These are phyloP conservation scores for Blechomonas ayalai DNA, from an alignment of 208 protist genomes.

Conservation along the genomic window DNA sequence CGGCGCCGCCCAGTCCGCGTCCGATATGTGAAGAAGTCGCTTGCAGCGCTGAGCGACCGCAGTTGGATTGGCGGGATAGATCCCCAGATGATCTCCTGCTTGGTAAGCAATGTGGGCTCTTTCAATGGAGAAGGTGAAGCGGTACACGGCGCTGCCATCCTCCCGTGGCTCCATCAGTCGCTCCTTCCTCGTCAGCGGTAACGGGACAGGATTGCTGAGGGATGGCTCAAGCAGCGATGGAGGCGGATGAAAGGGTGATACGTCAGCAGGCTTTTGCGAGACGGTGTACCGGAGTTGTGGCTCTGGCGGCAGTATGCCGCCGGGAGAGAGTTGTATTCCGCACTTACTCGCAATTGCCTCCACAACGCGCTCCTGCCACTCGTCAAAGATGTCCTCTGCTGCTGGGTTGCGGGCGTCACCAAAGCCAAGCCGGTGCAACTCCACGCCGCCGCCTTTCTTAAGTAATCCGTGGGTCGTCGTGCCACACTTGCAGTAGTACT, in stretches of 20 bases:
- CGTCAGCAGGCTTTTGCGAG: neutral
- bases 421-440: conserved; percentile 47
- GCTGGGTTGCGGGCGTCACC: conserved; percentile 41
- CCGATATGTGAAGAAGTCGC: conserved; percentile 35
- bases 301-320: conserved; percentile 20
- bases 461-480: conserved; percentile 35
- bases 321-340: conserved; percentile 15
- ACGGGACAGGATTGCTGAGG: conserved; percentile 26
- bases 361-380: conserved; percentile 54
- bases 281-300: conserved; percentile 32
- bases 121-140: conserved; percentile 20
- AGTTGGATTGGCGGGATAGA: conserved; percentile 81
- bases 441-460: conserved; percentile 42
- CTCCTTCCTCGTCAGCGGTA: conserved; percentile 27
- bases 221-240: conserved; percentile 53
- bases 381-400: conserved; percentile 67
- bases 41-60: conserved; percentile 57
- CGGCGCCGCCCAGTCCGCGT: conserved; percentile 24
- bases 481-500: conserved; percentile 86
- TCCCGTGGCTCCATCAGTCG: conserved; percentile 24
- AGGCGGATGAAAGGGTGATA: conserved; percentile 32
- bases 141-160: conserved; percentile 56
- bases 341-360: conserved; percentile 24
- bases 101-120: conserved; percentile 70
- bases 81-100: conserved; percentile 90